Percentiles rank a stretch among this genome's conserved stretches.
Conservation (phyloP, 805 yeast genomes). For the Sungouiella blattae region DNA sequence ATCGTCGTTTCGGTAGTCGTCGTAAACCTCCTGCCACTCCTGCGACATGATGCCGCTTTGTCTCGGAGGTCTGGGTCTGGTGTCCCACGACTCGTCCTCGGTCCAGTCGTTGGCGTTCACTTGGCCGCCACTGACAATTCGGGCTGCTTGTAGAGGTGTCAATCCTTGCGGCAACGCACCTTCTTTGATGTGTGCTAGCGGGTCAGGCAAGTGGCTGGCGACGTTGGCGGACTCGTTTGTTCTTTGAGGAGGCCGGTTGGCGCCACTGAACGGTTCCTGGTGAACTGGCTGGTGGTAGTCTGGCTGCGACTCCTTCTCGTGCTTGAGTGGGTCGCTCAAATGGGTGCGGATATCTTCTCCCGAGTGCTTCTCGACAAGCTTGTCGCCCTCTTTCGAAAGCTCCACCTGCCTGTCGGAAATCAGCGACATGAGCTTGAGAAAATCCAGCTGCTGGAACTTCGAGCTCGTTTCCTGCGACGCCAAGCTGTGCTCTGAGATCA, state of each 20-base stretch:
- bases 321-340: conserved; percentile 17
- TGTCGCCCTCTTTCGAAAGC: conserved; percentile 32
- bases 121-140: conserved; percentile 39
- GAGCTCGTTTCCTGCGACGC: conserved; percentile 24
- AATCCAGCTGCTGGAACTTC: conserved; percentile 35
- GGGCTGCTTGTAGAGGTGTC: conserved; percentile 36
- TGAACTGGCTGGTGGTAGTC: conserved; percentile 11
- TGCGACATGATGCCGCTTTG: conserved; percentile 20
- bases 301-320: conserved; percentile 6
- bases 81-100: conserved; percentile 28
- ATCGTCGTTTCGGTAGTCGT: conserved; percentile 41
- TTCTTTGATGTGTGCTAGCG: conserved; percentile 40
- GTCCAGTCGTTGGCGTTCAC: conserved; percentile 33
- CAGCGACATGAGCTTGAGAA: conserved; percentile 37
- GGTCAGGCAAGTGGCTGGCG: conserved; percentile 37
- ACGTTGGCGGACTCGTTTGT: conserved; percentile 13
- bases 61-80: conserved; percentile 1
- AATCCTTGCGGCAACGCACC: conserved; percentile 31
- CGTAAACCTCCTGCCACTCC: conserved; percentile 36
- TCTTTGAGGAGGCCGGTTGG: conserved; percentile 4
- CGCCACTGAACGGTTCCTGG: too few relatives aligned
- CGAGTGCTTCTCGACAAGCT: conserved; percentile 27
- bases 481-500: conserved; percentile 25
- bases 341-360: conserved; percentile 35
- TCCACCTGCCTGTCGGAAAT: conserved; percentile 37